phyloP scores from a whole-genome alignment of 257 asterid genomes.

The Solanum gandarillasii region DNA sequence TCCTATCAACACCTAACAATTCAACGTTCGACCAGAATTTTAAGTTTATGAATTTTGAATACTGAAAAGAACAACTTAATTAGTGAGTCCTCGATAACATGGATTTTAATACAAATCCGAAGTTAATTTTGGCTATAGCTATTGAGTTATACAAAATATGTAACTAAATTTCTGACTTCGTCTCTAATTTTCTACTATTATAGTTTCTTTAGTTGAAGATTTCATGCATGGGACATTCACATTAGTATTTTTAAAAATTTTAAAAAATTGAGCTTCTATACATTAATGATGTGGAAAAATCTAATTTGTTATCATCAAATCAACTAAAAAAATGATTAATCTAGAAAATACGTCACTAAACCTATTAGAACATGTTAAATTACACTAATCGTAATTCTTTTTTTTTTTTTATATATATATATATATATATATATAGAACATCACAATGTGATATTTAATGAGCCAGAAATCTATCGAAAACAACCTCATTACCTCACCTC shows the following conservation, averaged over 20 bases:
- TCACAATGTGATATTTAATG: background rate
- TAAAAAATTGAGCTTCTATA: background rate
- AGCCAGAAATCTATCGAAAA: fast-evolving
- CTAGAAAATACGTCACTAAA: background rate
- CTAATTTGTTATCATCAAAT: background rate
- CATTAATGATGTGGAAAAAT: background rate
- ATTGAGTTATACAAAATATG: background rate
- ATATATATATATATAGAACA: background rate
- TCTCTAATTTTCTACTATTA: background rate
- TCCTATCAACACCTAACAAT: constrained; percentile 35
- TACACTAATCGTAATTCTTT: background rate
- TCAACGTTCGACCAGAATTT: background rate
- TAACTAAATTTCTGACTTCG: background rate
- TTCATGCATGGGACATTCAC: background rate
- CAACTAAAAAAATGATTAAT: background rate
- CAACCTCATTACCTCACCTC: background rate
- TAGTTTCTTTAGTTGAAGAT: background rate
- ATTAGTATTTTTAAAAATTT: fast-evolving
- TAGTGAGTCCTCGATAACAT: background rate
- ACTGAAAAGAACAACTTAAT: fast-evolving
- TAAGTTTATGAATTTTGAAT: background rate
- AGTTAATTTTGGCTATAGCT: background rate
- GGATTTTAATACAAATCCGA: background rate
- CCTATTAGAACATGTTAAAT: background rate
- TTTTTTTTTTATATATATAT: too few relatives aligned